Evolutionary conservation across 306 rosid species (phyloP).

Genomic region (Herpetospermum pedunculosum): DNA sequence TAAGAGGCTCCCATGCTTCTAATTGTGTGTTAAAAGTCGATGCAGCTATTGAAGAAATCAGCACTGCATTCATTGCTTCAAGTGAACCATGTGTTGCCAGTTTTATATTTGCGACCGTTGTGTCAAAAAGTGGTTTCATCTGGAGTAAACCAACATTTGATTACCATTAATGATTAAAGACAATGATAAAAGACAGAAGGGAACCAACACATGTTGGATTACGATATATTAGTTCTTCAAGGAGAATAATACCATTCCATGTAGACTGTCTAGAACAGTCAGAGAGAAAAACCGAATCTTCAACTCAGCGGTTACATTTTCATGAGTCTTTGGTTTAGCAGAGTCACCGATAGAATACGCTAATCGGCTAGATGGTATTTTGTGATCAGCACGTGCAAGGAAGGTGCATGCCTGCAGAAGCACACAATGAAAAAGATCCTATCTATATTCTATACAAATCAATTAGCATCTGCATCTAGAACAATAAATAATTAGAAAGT

Average conservation of each 20-base stretch:
- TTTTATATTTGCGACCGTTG: slow-evolving; percentile 73
- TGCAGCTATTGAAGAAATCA: slow-evolving; percentile 88
- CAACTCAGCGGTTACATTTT: slow-evolving; percentile 83
- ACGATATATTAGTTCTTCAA: not conserved
- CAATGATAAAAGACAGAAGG: not conserved
- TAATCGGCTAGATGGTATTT: slow-evolving; percentile 68
- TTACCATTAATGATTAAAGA: not conserved
- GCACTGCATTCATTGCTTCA: slow-evolving; percentile 83
- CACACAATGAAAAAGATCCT: slow-evolving; percentile 1
- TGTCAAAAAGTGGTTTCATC: slow-evolving; percentile 90
- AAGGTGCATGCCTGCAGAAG: slow-evolving; percentile 78
- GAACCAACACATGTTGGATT: slow-evolving; percentile 7
- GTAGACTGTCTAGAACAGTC: slow-evolving; percentile 81
- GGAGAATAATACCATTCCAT: slow-evolving; percentile 64
- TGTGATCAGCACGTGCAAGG: slow-evolving; percentile 81
- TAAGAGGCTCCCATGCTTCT: slow-evolving; percentile 97
- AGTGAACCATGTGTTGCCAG: slow-evolving; percentile 90
- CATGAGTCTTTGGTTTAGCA: slow-evolving; percentile 70
- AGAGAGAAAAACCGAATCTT: slow-evolving; percentile 76
- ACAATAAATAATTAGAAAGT: not conserved
- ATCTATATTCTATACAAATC: not conserved
- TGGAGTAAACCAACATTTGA: slow-evolving; percentile 28
- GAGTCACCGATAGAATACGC: slow-evolving; percentile 78
- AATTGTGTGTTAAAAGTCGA: slow-evolving; percentile 89
- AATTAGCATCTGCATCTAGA: not conserved